A percentile compares a stretch with the other conserved stretches of the same genome.
phyloP scores from a whole-genome alignment of 495 filamentous ascomycete genomes.

The Neurospora sp. region DNA sequence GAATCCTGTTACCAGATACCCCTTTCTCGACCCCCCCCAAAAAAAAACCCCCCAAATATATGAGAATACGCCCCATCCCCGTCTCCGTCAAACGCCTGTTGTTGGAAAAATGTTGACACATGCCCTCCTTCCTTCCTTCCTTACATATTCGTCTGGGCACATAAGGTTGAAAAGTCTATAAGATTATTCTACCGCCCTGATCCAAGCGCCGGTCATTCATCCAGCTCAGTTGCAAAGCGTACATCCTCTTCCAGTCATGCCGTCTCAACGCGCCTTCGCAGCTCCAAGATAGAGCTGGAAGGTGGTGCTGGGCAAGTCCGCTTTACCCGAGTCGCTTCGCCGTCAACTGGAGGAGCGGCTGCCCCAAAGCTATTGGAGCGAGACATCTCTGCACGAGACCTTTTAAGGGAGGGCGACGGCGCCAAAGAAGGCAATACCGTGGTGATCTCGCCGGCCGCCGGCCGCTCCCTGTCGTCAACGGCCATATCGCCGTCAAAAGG shows the following conservation, averaged over 20 bases:
- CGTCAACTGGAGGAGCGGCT: constrained; percentile 2
- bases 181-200: neutral
- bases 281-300: constrained; percentile 10
- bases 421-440: constrained; percentile 24
- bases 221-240: neutral
- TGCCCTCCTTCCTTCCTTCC: neutral
- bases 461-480: constrained; percentile 26
- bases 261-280: constrained; percentile 17
- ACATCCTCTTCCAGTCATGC: constrained; percentile 7
- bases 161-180: constrained; percentile 7
- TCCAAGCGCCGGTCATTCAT: neutral
- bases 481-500: constrained; percentile 24
- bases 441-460: constrained; percentile 40
- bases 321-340: constrained; percentile 6
- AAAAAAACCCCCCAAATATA: neutral
- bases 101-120: constrained; percentile 8
- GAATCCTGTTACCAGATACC: neutral
- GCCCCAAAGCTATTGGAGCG: constrained; percentile 35
- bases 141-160: neutral
- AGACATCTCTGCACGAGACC: constrained; percentile 38
- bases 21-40: neutral
- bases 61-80: neutral
- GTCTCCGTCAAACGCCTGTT: constrained; percentile 16
- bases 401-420: constrained; percentile 28
- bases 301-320: constrained; percentile 5